A percentile compares a stretch with the other conserved stretches of the same genome.
Conservation (phyloP, 768 basidiomycete species). For the Lepiota brunneoincarnata region DNA sequence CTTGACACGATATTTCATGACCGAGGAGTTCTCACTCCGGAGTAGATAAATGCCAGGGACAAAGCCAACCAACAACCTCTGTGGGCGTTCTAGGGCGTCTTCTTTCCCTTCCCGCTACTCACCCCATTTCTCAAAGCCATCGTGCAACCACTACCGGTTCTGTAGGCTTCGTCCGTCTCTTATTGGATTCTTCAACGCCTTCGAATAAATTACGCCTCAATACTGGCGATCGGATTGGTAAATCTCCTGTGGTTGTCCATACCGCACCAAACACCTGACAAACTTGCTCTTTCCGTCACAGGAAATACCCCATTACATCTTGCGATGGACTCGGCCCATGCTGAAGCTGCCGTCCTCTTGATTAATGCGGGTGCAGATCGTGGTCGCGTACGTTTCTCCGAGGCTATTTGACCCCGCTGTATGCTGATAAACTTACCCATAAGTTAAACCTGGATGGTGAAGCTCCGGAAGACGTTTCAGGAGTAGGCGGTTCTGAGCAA, state of each 20-base stretch:
- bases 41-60: conserved; percentile 91
- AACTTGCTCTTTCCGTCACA: conserved; percentile 26
- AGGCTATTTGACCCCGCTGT: conserved; percentile 8
- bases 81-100: conserved; percentile 40
- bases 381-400: conserved; percentile 58
- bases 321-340: conserved; percentile 95
- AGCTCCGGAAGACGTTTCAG: conserved; percentile 85
- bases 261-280: conserved; percentile 12
- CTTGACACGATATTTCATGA: conserved; percentile 26
- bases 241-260: conserved; percentile 24
- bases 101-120: conserved; percentile 15
- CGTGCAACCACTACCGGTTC: conserved; percentile 96
- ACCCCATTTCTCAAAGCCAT: conserved; percentile 53
- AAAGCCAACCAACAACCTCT: conserved; percentile 90
- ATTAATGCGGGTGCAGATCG: conserved; percentile 97
- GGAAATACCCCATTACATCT: conserved; percentile 97
- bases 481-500: conserved; percentile 91
- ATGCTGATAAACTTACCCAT: conserved; percentile 15
- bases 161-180: conserved; percentile 79
- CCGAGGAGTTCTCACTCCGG: conserved; percentile 31
- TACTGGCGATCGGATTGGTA: conserved; percentile 77
- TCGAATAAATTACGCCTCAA: conserved; percentile 81
- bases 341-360: conserved; percentile 82
- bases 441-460: conserved; percentile 83
- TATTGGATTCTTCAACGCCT: conserved; percentile 81